These are phyloP conservation scores for Trichoderma asperellum DNA, from an alignment of 2,329 filamentous ascomycete species.

Conservation along the genomic window DNA sequence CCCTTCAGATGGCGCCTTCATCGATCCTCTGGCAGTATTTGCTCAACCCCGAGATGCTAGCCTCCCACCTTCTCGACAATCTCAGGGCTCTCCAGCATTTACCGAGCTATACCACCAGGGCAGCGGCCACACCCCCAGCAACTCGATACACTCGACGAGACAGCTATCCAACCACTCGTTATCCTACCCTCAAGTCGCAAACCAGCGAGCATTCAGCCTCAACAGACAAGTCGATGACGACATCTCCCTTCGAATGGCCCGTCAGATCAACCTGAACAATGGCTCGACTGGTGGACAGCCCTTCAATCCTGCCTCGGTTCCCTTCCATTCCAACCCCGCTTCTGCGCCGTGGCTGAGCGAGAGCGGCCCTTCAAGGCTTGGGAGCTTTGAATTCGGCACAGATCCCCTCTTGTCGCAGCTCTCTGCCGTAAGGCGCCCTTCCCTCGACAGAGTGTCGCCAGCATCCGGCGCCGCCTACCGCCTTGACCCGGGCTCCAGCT, in stretches of 20 bases:
- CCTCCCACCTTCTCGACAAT: slow-evolving; percentile 60
- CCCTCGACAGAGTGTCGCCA: slow-evolving; percentile 47
- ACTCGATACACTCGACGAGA: slow-evolving; percentile 53
- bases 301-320: slow-evolving; percentile 41
- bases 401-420: slow-evolving; percentile 40
- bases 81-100: slow-evolving; percentile 49
- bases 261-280: slow-evolving; percentile 43
- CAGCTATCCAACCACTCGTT: slow-evolving; percentile 49
- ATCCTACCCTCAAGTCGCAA: slow-evolving; percentile 50
- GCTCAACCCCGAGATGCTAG: slow-evolving; percentile 56
- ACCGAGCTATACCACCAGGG: slow-evolving; percentile 38
- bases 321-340: slow-evolving; percentile 53
- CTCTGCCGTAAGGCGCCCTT: slow-evolving; percentile 42
- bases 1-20: slow-evolving; percentile 48
- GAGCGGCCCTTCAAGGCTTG: slow-evolving; percentile 34
- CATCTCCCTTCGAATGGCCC: slow-evolving; percentile 42
- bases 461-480: slow-evolving; percentile 35
- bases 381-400: slow-evolving; percentile 39
- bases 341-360: slow-evolving; percentile 52
- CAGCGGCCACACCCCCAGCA: slow-evolving; percentile 47
- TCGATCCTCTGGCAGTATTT: slow-evolving; percentile 40
- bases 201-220: slow-evolving; percentile 43
- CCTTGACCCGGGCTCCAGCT: slow-evolving; percentile 36
- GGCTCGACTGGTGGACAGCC: slow-evolving; percentile 30
- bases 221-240: slow-evolving; percentile 48